These are phyloP conservation scores for Peronospora destructor DNA, from an alignment of 352 stramenopile genomes.

Conservation along the genomic window DNA sequence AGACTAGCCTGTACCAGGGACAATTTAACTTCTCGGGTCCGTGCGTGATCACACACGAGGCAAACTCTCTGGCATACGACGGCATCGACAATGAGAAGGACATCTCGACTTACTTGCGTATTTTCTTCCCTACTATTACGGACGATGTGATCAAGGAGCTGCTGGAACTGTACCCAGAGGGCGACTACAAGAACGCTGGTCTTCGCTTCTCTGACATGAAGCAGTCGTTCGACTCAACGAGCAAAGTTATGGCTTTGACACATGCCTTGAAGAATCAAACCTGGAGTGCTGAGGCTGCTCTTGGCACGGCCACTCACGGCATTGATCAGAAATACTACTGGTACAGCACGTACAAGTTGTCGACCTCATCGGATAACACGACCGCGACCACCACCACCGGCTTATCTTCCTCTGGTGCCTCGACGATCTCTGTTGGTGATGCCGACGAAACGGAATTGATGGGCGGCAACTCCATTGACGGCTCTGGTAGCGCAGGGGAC, in stretches of 20 bases:
- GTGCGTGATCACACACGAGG: slow-evolving; percentile 25
- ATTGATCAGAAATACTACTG: slow-evolving; percentile 26
- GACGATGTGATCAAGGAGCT: slow-evolving; percentile 19
- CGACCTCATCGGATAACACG: slow-evolving; percentile 7
- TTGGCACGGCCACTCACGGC: slow-evolving; percentile 12
- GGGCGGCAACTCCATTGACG: slow-evolving; percentile 3
- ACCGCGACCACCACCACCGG: slow-evolving; percentile 2
- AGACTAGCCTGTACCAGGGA: slow-evolving; percentile 24
- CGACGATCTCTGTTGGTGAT: slow-evolving; percentile 6
- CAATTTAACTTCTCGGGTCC: slow-evolving; percentile 30
- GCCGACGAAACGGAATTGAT: slow-evolving; percentile 4
- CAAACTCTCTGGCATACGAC: slow-evolving; percentile 8
- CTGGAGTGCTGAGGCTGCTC: slow-evolving; percentile 21
- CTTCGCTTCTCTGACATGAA: slow-evolving; percentile 25
- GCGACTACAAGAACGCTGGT: slow-evolving; percentile 18
- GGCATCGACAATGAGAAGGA: slow-evolving; percentile 16
- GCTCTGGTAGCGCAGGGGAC: slow-evolving; percentile 2
- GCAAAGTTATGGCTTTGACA: slow-evolving; percentile 19
- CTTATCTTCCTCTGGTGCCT: slow-evolving; percentile 5
- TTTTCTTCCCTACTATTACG: slow-evolving; percentile 22
- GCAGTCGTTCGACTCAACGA: slow-evolving; percentile 20
- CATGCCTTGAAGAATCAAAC: slow-evolving; percentile 23
- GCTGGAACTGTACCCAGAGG: slow-evolving; percentile 19
- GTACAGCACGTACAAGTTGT: slow-evolving; percentile 21
- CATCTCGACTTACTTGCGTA: slow-evolving; percentile 16